phyloP scores from a whole-genome alignment of 352 stramenopile genomes.

The Phytophthora pseudosyringae region DNA sequence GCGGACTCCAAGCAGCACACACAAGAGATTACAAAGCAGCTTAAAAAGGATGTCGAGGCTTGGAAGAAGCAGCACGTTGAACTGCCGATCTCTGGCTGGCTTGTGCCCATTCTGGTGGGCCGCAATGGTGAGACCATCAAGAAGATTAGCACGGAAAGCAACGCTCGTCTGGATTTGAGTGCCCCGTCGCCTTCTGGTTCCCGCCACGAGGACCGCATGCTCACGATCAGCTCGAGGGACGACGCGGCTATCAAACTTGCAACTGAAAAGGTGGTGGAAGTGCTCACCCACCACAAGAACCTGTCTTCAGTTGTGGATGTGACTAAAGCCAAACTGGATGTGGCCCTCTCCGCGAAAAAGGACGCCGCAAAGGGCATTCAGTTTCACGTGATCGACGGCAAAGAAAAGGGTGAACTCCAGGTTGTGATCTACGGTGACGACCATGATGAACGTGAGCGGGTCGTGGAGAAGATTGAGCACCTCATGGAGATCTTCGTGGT shows the following conservation, averaged over 20 bases:
- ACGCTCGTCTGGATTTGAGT: conserved; percentile 67
- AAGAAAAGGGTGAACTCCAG: conserved; percentile 48
- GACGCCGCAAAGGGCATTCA: conserved; percentile 61
- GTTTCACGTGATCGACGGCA: conserved; percentile 56
- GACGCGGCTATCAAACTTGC: conserved; percentile 68
- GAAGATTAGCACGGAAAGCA: conserved; percentile 66
- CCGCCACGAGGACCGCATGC: conserved; percentile 44
- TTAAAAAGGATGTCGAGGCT: conserved; percentile 55
- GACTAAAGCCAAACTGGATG: conserved; percentile 50
- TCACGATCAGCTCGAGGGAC: conserved; percentile 75
- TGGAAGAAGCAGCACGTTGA: conserved; percentile 81
- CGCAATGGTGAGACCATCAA: conserved; percentile 85
- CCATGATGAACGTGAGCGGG: conserved; percentile 57
- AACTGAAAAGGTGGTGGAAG: conserved; percentile 58
- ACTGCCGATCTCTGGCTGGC: conserved; percentile 61
- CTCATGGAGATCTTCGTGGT: conserved; percentile 56
- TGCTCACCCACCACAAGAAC: conserved; percentile 61
- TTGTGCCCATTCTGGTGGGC: conserved; percentile 73
- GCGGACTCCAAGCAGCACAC: conserved; percentile 65
- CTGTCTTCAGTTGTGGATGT: conserved; percentile 56
- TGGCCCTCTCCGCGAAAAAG: conserved; percentile 54
- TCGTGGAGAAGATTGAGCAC: conserved; percentile 74
- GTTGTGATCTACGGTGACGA: conserved; percentile 67
- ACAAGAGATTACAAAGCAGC: conserved; percentile 45
- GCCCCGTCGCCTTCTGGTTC: conserved; percentile 20